phyloP scores from a whole-genome alignment of 305 asterid genomes.

The Plantago rigida region DNA sequence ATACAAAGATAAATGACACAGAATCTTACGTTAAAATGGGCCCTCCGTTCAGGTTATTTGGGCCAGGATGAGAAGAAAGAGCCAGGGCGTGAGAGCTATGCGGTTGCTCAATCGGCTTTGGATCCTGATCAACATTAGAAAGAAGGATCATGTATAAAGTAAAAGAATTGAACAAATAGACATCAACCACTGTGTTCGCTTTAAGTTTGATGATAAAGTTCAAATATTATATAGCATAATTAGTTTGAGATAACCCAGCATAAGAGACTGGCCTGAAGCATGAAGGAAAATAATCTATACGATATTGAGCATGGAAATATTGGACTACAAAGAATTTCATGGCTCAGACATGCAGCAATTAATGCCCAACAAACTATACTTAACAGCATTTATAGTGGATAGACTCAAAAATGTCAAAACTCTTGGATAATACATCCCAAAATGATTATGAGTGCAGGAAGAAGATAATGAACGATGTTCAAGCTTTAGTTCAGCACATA shows the following conservation, averaged over 20 bases:
- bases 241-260: no score
- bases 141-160: constrained; percentile 21
- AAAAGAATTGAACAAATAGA: constrained; percentile 15
- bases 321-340: no score
- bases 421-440: no score
- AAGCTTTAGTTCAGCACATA: no score
- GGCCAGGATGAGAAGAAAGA: constrained; percentile 22
- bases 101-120: constrained; percentile 62
- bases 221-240: not conserved
- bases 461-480: no score
- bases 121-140: constrained; percentile 52
- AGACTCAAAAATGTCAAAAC: no score
- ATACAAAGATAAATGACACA: constrained; percentile 13
- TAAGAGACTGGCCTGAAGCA: no score
- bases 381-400: no score
- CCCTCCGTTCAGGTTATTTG: constrained; percentile 55
- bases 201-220: constrained; percentile 14
- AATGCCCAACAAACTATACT: no score
- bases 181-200: not conserved
- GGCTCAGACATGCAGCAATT: no score
- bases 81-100: constrained; percentile 59
- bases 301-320: no score
- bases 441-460: not conserved
- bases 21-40: constrained; percentile 61
- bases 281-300: no score